Base-by-base conservation (phyloP, 148 eudicot genomes). In the Vaccinium myrtillus region DNA sequence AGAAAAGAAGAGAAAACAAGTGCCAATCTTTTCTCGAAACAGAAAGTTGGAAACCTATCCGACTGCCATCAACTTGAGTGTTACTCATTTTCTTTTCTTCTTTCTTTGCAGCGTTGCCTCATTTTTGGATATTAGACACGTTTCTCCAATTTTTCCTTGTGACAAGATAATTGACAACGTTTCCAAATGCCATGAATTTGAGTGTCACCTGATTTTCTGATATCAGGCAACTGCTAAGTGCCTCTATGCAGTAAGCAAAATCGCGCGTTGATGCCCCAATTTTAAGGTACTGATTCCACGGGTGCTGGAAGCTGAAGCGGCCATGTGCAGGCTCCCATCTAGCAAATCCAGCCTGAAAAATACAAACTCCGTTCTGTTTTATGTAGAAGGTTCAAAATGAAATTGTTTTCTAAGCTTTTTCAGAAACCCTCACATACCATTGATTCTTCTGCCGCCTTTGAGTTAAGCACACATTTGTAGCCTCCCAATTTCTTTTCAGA, bases 301-400 rank as follows among this genome's bases (percentile, higher is more conserved):
- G 87, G 59, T 85, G 87, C 56, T 77, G 70, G 75, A 85, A 85
- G 65, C 36, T 81, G 81, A 85, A 85, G 48, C 53, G 54, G 36
- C 87, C 87, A 61, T 85, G 84, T 9, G 84, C 87, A 85, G 87
- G 87, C 65, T 85, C 87, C 87, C 87, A 85, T 85, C 84, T 74
- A 19, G 87, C 87, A 75, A 85, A 85, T 81, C 71, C 70, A 11
- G 87, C 87, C 85, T 83, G 51, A 6, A 59, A 51, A 59, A 59
- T 21, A 23, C 30, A 32, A 59, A 23, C 48, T 46, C 63, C 5
- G 12, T 8, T 43, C 18, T 19, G 9, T 36, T 39, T 46, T 59
- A 2, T 9, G 10, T 56, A 10, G 46, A 83, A 43, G 8, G 23
- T 15, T 54, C 46, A 6, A 15, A 21, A 8, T 27, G 6, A 16